Conservation (phyloP, 441 rosid genomes). For the Eutrema salsugineum region DNA sequence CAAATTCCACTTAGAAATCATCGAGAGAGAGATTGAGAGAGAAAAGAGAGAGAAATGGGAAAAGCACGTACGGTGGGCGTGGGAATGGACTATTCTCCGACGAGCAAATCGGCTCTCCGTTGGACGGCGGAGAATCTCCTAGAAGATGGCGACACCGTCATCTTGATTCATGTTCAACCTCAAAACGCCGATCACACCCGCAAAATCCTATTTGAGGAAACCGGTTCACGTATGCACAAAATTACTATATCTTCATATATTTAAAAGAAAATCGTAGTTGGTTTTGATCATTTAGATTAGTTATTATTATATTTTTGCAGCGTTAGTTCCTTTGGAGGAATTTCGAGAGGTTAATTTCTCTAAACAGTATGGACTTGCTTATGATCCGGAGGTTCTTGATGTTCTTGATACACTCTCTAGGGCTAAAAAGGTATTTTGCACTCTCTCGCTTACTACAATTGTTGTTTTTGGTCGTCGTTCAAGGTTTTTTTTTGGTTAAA, state of each 20-base stretch:
- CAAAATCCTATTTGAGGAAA: constrained; percentile 73
- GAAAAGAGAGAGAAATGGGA: constrained; percentile 41
- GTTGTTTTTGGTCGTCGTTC: neutral
- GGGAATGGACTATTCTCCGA: constrained; percentile 83
- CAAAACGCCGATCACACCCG: constrained; percentile 62
- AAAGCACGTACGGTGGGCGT: constrained; percentile 68
- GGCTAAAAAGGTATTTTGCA: constrained; percentile 54
- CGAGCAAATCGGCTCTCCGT: constrained; percentile 69
- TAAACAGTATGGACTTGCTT: constrained; percentile 78
- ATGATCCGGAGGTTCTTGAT: constrained; percentile 78
- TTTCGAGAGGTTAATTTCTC: constrained; percentile 47
- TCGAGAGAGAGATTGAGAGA: neutral
- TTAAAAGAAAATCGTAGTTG: neutral
- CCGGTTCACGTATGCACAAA: constrained; percentile 70
- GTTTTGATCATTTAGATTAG: neutral
- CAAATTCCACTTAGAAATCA: neutral
- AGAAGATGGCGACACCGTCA: constrained; percentile 59
- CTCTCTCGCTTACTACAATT: neutral
- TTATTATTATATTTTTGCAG: constrained; percentile 43
- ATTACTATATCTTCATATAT: neutral
- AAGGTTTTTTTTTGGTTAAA: neutral
- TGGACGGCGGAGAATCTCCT: constrained; percentile 84
- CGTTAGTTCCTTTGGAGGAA: constrained; percentile 68
- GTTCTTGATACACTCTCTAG: constrained; percentile 52
- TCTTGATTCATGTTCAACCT: constrained; percentile 61